Conservation (phyloP, 345 rosid species). For the Brassica juncea region DNA sequence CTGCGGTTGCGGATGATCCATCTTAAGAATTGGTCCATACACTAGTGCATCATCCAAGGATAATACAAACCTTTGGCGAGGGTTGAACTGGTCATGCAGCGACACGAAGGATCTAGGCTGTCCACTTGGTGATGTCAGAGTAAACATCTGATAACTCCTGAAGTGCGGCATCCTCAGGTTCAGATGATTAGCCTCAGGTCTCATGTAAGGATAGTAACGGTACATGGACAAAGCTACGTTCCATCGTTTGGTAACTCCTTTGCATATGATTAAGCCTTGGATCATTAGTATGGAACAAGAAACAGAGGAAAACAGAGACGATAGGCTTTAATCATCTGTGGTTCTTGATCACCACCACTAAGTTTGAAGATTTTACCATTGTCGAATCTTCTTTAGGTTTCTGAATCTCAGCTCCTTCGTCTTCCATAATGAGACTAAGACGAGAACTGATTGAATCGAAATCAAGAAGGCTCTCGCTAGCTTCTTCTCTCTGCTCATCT, state of each 20-base stretch:
- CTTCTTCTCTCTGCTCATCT: background rate
- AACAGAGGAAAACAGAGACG: background rate
- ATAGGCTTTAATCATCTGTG: background rate
- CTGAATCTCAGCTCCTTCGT: background rate
- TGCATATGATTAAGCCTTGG: background rate
- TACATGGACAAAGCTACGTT: background rate
- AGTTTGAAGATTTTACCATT: background rate
- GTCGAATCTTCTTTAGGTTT: background rate
- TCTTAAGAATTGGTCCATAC: background rate
- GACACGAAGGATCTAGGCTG: background rate
- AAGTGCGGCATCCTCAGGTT: background rate
- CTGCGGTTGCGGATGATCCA: background rate
- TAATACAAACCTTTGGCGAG: background rate
- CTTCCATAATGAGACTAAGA: background rate
- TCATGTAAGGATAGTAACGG: background rate
- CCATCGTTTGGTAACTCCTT: background rate
- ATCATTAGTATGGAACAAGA: background rate
- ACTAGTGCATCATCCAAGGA: background rate
- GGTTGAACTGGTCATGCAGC: background rate
- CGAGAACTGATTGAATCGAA: background rate
- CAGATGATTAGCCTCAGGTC: background rate
- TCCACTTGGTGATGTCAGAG: background rate
- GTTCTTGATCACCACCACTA: background rate
- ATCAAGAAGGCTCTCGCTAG: background rate
- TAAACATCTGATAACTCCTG: background rate